These are phyloP conservation scores for Yamadazyma epiphylla DNA, from an alignment of 1,139 yeast genomes.

Conservation along the genomic window DNA sequence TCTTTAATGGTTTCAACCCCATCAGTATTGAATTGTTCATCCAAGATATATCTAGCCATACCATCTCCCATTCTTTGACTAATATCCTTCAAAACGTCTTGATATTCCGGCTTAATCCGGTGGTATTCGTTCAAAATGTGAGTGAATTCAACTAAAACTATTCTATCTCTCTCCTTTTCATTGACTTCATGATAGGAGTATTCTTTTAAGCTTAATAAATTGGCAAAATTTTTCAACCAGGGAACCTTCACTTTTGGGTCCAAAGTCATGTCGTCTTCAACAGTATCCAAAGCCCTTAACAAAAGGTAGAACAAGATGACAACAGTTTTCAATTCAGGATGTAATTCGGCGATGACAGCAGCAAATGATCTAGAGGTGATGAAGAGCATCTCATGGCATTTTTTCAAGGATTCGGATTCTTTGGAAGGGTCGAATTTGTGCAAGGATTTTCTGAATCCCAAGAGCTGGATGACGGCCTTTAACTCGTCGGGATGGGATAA, in stretches of 20 bases:
- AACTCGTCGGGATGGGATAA: constrained; percentile 71
- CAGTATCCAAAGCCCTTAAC: constrained; percentile 88
- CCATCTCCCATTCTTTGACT: constrained; percentile 91
- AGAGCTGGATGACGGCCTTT: constrained; percentile 60
- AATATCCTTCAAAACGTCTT: constrained; percentile 72
- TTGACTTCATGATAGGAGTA: constrained; percentile 81
- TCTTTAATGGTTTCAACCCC: constrained; percentile 79
- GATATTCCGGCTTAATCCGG: constrained; percentile 69
- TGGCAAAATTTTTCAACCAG: constrained; percentile 63
- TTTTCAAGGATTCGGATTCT: constrained; percentile 45
- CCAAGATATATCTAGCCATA: constrained; percentile 90
- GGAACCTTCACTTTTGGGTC: constrained; percentile 71
- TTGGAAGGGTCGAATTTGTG: constrained; percentile 27
- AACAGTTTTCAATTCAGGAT: constrained; percentile 83
- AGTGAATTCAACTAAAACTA: constrained; percentile 75
- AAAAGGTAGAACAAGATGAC: constrained; percentile 81
- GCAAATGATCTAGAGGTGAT: constrained; percentile 87
- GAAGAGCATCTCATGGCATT: constrained; percentile 68
- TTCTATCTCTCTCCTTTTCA: constrained; percentile 76
- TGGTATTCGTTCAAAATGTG: constrained; percentile 67
- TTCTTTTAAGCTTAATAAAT: constrained; percentile 56
- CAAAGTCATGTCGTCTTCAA: constrained; percentile 94
- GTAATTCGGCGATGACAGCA: constrained; percentile 85
- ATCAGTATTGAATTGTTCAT: constrained; percentile 70
- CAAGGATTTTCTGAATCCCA: constrained; percentile 50